Base-by-base conservation (phyloP, 2,329 filamentous ascomycete species). In the Hymenoscyphus albidus region DNA sequence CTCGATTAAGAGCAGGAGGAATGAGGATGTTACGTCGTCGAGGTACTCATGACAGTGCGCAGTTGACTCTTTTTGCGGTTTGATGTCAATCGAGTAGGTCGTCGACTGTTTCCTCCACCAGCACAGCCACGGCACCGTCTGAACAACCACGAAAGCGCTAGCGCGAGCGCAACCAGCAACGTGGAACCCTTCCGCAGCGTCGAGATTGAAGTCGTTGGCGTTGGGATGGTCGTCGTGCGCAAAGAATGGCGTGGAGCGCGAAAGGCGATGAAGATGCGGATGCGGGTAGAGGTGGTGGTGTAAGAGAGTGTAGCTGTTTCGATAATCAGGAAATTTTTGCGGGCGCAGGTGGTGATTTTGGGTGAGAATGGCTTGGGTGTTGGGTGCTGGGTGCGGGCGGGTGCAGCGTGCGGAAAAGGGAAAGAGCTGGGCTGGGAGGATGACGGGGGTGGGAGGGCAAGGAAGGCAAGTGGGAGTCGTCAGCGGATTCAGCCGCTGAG, bases 1-100 rank as follows among this genome's bases (percentile, higher is more conserved):
- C 62, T 64, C 63, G 63, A 64, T 61, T 57, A 57, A 59, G 62
- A 58, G 58, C 32, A 66, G 63, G 64, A 67, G 64, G 65, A 65
- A 67, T 65, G 65, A 62, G 58, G 62, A 61, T 55, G 55, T 64
- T 60, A 67, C n/a, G 62, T 64, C 54, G 56, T 10, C 27, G 64
- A 67, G 58, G 61, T 67, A 66, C 48, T 67, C 67, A 68, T 67
- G 67, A 67, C 65, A 56, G 31, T 38, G 18, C 7, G 39, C 32
- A n/a, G 10, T 40, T 48, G 40, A 38, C 12, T 31, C n/a, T 14
- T 22, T 27, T 48, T 35, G 40, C n/a, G 2, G 14, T 27, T 14
- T 35, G 54, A n/a, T 58, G n/a, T 61, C 44, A 31, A 35, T 12
- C 42, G 16, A 38, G 27, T 44, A 44, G 9, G 51, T 27, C 18